A percentile compares a stretch with the other conserved stretches of the same genome.
Evolutionary conservation across 2,329 filamentous ascomycete species (phyloP).

Genomic region (Cytospora mali): DNA sequence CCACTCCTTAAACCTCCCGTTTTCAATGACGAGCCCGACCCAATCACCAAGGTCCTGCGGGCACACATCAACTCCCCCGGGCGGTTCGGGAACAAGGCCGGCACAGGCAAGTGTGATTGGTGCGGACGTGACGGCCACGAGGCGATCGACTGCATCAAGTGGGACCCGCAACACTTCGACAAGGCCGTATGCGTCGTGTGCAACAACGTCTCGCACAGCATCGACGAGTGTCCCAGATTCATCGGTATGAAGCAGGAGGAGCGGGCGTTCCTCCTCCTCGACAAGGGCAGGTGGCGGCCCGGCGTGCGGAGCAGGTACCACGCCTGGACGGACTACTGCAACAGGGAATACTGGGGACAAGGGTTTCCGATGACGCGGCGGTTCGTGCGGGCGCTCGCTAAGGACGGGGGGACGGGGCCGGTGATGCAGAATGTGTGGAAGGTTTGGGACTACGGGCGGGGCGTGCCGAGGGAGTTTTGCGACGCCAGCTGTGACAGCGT

Average conservation of each 20-base stretch:
- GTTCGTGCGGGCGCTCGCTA: not conserved
- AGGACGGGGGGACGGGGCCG: not conserved
- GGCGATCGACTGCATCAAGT: constrained; percentile 13
- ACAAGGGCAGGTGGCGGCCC: constrained; percentile 2
- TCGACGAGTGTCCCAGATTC: constrained; percentile 21
- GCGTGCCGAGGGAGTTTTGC: not conserved
- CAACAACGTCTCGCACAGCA: constrained; percentile 11
- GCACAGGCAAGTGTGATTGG: constrained; percentile 17
- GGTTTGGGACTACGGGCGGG: not conserved
- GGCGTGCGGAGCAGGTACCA: constrained; percentile 18
- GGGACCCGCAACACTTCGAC: constrained; percentile 11
- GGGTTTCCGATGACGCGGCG: constrained; percentile 7
- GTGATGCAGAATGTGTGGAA: not conserved
- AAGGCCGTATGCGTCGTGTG: constrained; percentile 18
- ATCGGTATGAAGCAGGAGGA: not conserved
- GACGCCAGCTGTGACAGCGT: not conserved
- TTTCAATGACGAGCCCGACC: not conserved
- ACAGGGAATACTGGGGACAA: not conserved
- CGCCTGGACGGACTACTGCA: constrained; percentile 11
- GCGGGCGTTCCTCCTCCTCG: constrained; percentile 10
- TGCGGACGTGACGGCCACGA: constrained; percentile 18
- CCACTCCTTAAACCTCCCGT: not conserved
- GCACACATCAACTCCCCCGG: not conserved
- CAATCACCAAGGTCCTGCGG: not conserved
- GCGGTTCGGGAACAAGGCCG: constrained; percentile 9